Evolutionary conservation across 1,284 basidiomycete genomes (phyloP).

Genomic region (Austropuccinia psidii): DNA sequence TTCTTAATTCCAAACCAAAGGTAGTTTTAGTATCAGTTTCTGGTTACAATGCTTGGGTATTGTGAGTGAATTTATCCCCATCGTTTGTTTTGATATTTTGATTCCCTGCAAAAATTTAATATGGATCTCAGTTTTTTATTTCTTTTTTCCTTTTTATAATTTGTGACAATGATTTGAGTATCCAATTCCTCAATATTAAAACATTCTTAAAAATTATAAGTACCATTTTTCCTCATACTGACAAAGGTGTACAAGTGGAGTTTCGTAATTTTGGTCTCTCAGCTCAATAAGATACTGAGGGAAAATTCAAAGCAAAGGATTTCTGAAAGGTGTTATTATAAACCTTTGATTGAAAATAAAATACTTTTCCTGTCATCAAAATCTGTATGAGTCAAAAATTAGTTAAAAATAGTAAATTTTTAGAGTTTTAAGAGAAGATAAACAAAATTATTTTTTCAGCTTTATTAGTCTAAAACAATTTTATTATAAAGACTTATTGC

Average conservation of each 20-base stretch:
- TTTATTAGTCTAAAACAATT: too few species aligned
- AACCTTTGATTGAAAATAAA: too few species aligned
- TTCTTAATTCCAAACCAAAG: constrained; percentile 86
- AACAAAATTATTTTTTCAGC: too few species aligned
- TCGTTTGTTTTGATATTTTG: background rate
- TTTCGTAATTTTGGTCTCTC: constrained; percentile 35
- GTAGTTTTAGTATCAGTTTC: constrained; percentile 71
- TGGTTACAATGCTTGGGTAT: constrained; percentile 69
- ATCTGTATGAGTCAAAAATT: too few species aligned
- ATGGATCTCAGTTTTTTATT: background rate
- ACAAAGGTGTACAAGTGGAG: constrained; percentile 92
- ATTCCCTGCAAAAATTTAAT: background rate
- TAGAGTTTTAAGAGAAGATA: too few species aligned
- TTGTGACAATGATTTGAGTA: constrained; percentile 65
- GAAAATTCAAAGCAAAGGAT: constrained; percentile 69
- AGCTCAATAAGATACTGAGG: constrained; percentile 58
- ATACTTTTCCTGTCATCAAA: too few species aligned
- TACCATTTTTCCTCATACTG: constrained; percentile 88
- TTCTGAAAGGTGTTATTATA: too few species aligned
- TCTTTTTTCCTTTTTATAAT: constrained; percentile 34
- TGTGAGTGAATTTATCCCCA: constrained; percentile 49
- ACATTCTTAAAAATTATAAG: constrained; percentile 76
- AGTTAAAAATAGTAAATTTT: too few species aligned
- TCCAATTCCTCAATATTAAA: constrained; percentile 63
- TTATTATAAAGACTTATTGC: too few species aligned